A percentile compares a stretch with the other conserved stretches of the same genome.
phyloP scores from a whole-genome alignment of 2,329 filamentous ascomycete genomes.

The Cladosporium sp. region DNA sequence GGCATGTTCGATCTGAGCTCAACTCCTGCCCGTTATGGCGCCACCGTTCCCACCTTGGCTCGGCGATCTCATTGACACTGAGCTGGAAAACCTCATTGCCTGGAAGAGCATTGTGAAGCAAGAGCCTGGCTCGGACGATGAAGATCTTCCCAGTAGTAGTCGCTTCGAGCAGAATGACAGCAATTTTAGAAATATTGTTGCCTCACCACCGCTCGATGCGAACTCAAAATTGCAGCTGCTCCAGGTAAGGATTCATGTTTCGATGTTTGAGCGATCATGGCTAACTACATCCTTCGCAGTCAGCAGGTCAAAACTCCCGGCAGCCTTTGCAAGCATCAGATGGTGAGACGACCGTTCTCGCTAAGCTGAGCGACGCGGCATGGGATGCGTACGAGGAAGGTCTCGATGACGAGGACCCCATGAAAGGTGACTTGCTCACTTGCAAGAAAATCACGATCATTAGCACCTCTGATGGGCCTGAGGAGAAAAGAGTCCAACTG shows the following conservation, averaged over 20 bases:
- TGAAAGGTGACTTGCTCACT: constrained; percentile 25
- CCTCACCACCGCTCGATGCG: constrained; percentile 3
- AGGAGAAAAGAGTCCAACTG: constrained; percentile 24
- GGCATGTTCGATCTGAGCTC: background rate
- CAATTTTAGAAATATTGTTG: constrained; percentile 25
- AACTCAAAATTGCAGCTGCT: constrained; percentile 20
- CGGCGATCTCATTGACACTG: constrained; percentile 20
- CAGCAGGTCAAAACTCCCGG: constrained; percentile 11
- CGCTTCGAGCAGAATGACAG: constrained; percentile 29
- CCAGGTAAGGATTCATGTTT: constrained; percentile 9
- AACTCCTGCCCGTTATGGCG: constrained; percentile 14
- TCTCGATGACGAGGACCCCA: constrained; percentile 1
- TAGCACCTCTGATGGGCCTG: constrained; percentile 25
- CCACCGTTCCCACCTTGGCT: constrained; percentile 25
- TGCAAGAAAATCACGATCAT: constrained; percentile 22
- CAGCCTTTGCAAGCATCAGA: constrained; percentile 22
- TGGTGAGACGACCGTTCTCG: constrained; percentile 23
- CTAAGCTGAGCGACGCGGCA: constrained; percentile 22
- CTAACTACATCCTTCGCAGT: constrained; percentile 8
- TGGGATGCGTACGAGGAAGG: constrained; percentile 9
- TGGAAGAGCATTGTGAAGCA: constrained; percentile 25
- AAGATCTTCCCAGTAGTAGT: background rate
- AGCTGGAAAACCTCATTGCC: constrained; percentile 24
- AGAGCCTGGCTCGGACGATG: constrained; percentile 18
- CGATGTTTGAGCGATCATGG: background rate